These are phyloP conservation scores for Cryptosporidium ubiquitum DNA, from an alignment of 169 alveolate genomes.

Conservation along the genomic window DNA sequence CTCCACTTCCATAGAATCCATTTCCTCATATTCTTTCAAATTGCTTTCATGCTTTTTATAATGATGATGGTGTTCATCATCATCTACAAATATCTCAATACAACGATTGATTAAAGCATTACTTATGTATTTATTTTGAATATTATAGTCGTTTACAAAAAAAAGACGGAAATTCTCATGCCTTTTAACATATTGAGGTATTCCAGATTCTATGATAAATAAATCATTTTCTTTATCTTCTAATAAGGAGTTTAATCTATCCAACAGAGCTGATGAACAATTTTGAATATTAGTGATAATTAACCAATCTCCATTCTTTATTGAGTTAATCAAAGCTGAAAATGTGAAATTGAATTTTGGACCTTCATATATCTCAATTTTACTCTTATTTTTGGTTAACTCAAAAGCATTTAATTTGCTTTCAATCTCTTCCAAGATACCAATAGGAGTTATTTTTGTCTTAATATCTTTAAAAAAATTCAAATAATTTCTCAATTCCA, in stretches of 20 bases:
- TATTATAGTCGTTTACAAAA: slow-evolving; percentile 75
- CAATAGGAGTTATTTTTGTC: background rate
- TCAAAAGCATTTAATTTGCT: background rate
- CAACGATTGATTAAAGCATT: slow-evolving; percentile 92
- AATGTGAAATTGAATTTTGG: slow-evolving; percentile 26
- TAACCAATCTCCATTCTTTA: slow-evolving; percentile 92
- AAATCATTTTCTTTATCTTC: slow-evolving; percentile 85
- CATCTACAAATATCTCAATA: slow-evolving; percentile 82
- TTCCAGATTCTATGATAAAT: slow-evolving; percentile 58
- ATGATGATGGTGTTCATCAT: no score
- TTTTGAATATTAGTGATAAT: slow-evolving; percentile 89
- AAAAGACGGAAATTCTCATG: slow-evolving; percentile 90
- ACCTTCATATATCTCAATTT: background rate
- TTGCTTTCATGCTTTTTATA: no score
- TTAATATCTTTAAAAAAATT: no score
- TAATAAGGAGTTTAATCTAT: slow-evolving; percentile 91
- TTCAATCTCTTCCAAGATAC: background rate
- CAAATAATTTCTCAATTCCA: background rate
- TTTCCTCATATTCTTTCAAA: no score
- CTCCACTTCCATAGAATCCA: background rate
- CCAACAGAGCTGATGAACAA: slow-evolving; percentile 92
- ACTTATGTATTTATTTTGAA: slow-evolving; percentile 78
- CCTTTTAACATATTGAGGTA: slow-evolving; percentile 77
- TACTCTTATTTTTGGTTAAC: background rate
- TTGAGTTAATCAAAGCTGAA: slow-evolving; percentile 83